Base-by-base conservation (phyloP, 2,329 filamentous ascomycete genomes). In the Nemania serpens region DNA sequence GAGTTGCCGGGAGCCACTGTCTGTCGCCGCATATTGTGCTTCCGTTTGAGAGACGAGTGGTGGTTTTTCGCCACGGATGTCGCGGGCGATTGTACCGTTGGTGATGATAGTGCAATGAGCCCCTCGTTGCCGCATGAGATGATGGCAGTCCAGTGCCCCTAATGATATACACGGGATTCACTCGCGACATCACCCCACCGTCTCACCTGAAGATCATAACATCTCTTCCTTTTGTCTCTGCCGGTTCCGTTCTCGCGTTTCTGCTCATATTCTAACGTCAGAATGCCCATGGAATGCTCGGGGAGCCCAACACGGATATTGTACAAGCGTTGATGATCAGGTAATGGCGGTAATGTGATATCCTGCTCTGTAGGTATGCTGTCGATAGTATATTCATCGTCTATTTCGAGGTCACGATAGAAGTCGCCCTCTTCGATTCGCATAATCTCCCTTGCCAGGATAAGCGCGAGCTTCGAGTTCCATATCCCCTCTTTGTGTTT, bases 401-500 rank as follows among this genome's bases (percentile, higher is more conserved):
- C 55, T 45, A 33, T 58, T 3, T 53, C 48, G 11, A 54, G 49
- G 2, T 15, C 58, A 2, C 43, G 37, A 33, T 65, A 63, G 43
- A 37, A 59, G 39, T 49, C 58, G 5, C 49, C 60, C 29, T 67
- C 65, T 39, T 67, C 65, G 5, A 65, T 53, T 29, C 63, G 51
- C 17, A 63, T 25, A 12, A 67, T 41, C 50, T 67, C 60, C 39
- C 36, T 42, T 1, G 54, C 55, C 12, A 65, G 17, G 1, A 50
- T 12, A 11, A 60, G 42, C 7, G 48, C 39, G 13, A 67, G 52
- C 25, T 17, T 50, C 1, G 59, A 52, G 41, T 67, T 45, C 65
- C 65, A 67, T 41, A 60, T 55, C 7, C 65, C 65, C n/a, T 67
- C 65, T 41, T 61, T 63, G 50, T 65, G 63, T 2, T 20, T 10